Percentiles rank a stretch among this genome's conserved stretches.
Conservation (phyloP, 805 yeast genomes). For the Komagataella ulmi region DNA sequence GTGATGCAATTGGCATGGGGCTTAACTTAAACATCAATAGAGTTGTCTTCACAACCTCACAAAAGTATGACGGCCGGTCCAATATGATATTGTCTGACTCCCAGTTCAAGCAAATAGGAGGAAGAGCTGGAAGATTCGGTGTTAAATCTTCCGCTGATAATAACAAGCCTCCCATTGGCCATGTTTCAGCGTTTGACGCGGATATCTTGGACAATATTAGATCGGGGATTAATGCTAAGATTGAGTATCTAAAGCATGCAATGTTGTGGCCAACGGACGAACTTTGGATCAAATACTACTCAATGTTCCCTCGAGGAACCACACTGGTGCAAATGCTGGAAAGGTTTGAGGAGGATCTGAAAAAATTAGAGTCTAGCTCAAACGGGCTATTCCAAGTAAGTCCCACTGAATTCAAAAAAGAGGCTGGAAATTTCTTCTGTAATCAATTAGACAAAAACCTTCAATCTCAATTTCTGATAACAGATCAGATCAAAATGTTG, state of each 20-base stretch:
- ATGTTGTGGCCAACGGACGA: conserved; percentile 71
- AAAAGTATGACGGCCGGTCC: conserved; percentile 58
- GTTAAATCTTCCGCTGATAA: conserved; percentile 10
- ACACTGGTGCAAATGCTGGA: conserved; percentile 31
- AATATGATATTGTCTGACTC: conserved; percentile 40
- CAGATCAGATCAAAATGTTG: conserved; percentile 22
- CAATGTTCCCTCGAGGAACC: conserved; percentile 41
- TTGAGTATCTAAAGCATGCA: conserved; percentile 43
- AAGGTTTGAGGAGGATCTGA: conserved; percentile 29
- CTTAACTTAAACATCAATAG: conserved; percentile 75
- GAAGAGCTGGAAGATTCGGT: conserved; percentile 82
- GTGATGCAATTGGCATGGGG: conserved; percentile 98
- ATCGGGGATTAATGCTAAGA: conserved; percentile 34
- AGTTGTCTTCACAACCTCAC: conserved; percentile 55
- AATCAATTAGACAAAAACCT: conserved; percentile 8
- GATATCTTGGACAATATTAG: conserved; percentile 31
- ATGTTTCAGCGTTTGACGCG: conserved; percentile 38
- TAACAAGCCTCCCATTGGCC: conserved; percentile 18
- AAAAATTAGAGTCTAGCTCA: conserved; percentile 5
- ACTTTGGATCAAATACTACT: conserved; percentile 53
- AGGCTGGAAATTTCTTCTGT: conserved; percentile 13
- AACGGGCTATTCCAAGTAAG: conserved; percentile 1
- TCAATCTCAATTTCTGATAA: conserved; percentile 11
- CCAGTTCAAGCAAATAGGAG: conserved; percentile 83
- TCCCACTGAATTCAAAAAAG: conserved; percentile 11